Evolutionary conservation across 257 asterid species (phyloP), one percentile per base, ranked within the genome.

Genomic region (Scutellaria minor): DNA sequence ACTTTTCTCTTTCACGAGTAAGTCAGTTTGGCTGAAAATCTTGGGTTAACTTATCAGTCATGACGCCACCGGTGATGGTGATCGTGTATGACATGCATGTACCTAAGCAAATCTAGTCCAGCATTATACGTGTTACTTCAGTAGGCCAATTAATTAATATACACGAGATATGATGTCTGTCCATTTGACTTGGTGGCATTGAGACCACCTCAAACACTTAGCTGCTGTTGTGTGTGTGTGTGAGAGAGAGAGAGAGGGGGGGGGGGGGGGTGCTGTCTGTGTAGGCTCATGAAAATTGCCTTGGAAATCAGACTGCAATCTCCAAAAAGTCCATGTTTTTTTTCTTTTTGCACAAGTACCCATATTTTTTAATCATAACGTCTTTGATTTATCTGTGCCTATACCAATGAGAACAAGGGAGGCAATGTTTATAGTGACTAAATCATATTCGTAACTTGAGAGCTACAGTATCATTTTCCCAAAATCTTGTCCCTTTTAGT

Each of bases 271-370:
- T 46, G 35, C 47, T 10, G 27, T 46, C 13, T 9, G 4, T 56
- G 47, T 52, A 56, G 66, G 35, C 64, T 37, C 7, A 7, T 27
- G 72, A 22, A 54, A 55, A 61, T 56, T 57, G 64, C 55, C 66
- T 45, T 46, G 56, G 8, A 18, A 55, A 24, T 72, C 54, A 27
- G 2, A 27, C 52, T 61, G 61, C 42, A 27, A 47, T 51, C 9
- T 4, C 14, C 37, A 18, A n/a, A 52, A 24, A 45, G n/a, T 14
- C 7, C 6, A 4, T 15, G 37, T n/a, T 47, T 37, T 40, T 56
- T 65, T 9, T 14, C 24, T 1, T 59, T 41, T 53, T 53, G 14
- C 54, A 11, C 9, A 11, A 35, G 53, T 58, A 20, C 14, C 52
- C 71, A 27, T 44, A 39, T 18, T 54, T 72, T 42, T 67, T 48